These are phyloP conservation scores for Fonsecaea nubica DNA, from an alignment of 2,329 filamentous ascomycete genomes.

Conservation along the genomic window DNA sequence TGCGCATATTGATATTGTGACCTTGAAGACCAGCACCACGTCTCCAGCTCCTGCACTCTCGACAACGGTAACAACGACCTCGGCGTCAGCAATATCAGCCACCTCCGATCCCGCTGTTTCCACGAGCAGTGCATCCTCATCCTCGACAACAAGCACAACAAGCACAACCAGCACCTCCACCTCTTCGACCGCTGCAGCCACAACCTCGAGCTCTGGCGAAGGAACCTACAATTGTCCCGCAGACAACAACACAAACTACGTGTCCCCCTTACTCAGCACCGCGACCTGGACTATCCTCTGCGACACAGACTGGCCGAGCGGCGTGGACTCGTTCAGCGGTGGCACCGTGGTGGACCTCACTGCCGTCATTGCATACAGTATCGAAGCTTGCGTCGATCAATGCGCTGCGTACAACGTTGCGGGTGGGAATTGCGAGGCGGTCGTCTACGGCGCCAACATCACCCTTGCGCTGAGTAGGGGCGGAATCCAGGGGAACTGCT, in stretches of 20 bases:
- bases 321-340: not conserved
- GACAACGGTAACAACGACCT: slow-evolving; percentile 4
- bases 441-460: slow-evolving; percentile 20
- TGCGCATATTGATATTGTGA: slow-evolving; percentile 2
- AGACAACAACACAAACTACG: slow-evolving; percentile 13
- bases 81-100: not conserved
- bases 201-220: slow-evolving; percentile 9
- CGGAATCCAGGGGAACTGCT: slow-evolving; percentile 16
- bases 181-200: not conserved
- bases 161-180: slow-evolving; percentile 2
- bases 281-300: slow-evolving; percentile 11
- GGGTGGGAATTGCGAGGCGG: slow-evolving; percentile 7
- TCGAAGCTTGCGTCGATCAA: slow-evolving; percentile 15
- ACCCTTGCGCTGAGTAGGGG: slow-evolving; percentile 15
- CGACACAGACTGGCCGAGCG: slow-evolving; percentile 18
- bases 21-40: slow-evolving; percentile 8
- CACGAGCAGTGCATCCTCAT: not conserved
- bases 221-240: slow-evolving; percentile 21
- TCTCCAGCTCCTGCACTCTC: not conserved
- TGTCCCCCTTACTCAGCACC: not conserved
- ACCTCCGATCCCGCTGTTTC: not conserved
- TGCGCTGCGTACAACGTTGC: slow-evolving; percentile 15
- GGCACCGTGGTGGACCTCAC: slow-evolving; percentile 12
- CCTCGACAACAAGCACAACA: not conserved
- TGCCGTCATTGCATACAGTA: slow-evolving; percentile 16